Percentiles rank a stretch among this genome's conserved stretches.
Evolutionary conservation across 2,329 filamentous ascomycete genomes (phyloP).

Genomic region (Shiraia bambusicola): DNA sequence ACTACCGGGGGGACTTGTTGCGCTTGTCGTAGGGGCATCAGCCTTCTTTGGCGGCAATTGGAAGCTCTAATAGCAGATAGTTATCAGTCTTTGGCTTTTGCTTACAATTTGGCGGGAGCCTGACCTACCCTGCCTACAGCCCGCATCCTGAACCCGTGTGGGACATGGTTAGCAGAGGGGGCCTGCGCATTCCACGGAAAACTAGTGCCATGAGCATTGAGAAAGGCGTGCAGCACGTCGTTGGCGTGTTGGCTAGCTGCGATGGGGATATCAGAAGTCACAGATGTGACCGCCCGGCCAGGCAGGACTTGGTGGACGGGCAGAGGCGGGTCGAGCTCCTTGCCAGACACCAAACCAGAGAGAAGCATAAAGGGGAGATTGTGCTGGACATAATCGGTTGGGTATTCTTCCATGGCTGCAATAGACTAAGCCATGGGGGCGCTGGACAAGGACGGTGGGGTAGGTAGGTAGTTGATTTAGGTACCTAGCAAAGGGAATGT

Average conservation of each 20-base stretch:
- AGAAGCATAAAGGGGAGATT: conserved; percentile 83
- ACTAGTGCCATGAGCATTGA: conserved; percentile 63
- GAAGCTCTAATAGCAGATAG: conserved; percentile 50
- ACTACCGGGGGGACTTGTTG: conserved; percentile 53
- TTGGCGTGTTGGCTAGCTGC: conserved; percentile 67
- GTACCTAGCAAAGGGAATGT: neutral
- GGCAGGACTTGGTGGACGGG: conserved; percentile 44
- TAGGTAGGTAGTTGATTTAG: too few species aligned
- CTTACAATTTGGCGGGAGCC: conserved; percentile 28
- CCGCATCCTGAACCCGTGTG: conserved; percentile 66
- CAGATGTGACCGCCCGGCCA: conserved; percentile 56
- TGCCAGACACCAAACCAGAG: conserved; percentile 63
- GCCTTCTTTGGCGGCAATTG: conserved; percentile 64
- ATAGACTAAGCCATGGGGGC: conserved; percentile 36
- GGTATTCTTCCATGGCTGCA: conserved; percentile 73
- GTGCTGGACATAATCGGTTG: conserved; percentile 76
- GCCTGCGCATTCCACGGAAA: conserved; percentile 68
- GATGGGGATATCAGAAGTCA: conserved; percentile 70
- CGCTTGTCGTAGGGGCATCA: conserved; percentile 57
- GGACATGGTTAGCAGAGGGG: conserved; percentile 47
- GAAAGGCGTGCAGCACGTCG: conserved; percentile 66
- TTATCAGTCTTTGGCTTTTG: conserved; percentile 21
- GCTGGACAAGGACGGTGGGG: too few species aligned
- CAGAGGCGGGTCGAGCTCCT: conserved; percentile 46
- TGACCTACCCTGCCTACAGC: conserved; percentile 77